Evolutionary conservation across 2,329 filamentous ascomycete genomes (phyloP).

Genomic region (Cercospora zeae-maydis): DNA sequence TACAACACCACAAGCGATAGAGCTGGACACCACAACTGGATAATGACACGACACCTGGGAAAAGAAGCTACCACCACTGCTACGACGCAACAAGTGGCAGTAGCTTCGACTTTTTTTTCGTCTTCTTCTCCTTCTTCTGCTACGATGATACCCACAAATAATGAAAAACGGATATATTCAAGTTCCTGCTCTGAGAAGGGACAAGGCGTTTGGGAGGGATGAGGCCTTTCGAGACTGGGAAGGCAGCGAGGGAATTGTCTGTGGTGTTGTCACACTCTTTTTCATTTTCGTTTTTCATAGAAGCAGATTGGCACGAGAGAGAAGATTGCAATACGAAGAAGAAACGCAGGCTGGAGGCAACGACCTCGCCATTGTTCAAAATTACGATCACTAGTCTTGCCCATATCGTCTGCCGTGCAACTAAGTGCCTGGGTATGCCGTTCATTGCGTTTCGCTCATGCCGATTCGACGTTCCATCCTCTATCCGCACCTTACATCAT

Average conservation of each 20-base stretch:
- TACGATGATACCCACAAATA: not conserved
- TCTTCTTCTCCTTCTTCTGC: not conserved
- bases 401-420: not conserved
- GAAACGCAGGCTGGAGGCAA: not conserved
- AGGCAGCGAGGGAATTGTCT: not conserved
- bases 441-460: not conserved
- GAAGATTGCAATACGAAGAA: not conserved
- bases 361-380: not conserved
- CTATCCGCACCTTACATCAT: not conserved
- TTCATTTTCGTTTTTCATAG: constrained; percentile 9
- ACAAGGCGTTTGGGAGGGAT: constrained; percentile 6
- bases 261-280: constrained; percentile 5
- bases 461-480: not conserved
- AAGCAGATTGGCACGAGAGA: constrained; percentile 2
- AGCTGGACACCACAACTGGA: not conserved
- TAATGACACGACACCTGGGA: constrained; percentile 3
- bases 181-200: not conserved
- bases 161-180: not conserved
- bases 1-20: not conserved
- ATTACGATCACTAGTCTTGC: not conserved
- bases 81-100: not conserved
- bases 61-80: not conserved
- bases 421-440: not conserved
- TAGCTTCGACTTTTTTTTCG: not conserved
- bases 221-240: not conserved